Evolutionary conservation across 2,329 filamentous ascomycete species (phyloP).

Genomic region (Fusarium protoensiforme): DNA sequence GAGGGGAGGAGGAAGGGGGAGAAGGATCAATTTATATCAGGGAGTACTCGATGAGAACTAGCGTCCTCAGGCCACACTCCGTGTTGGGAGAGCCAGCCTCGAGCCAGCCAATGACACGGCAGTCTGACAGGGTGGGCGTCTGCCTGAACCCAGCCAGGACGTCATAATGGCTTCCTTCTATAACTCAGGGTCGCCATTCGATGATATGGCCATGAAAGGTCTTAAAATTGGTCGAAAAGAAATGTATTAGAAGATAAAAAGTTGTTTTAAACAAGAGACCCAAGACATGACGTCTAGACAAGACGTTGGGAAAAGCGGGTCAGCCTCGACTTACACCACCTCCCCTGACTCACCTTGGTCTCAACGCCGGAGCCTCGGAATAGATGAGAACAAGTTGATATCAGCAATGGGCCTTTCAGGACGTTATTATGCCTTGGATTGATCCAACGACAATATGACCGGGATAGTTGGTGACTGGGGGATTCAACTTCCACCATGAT

Average conservation of each 20-base stretch:
- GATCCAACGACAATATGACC: background rate
- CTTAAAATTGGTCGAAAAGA: background rate
- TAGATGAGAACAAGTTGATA: background rate
- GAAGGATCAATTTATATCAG: slow-evolving; percentile 22
- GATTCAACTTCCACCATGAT: background rate
- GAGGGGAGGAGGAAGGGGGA: background rate
- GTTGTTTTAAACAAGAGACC: background rate
- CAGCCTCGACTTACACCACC: background rate
- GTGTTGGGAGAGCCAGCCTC: background rate
- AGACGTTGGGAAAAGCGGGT: background rate
- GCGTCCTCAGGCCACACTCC: slow-evolving; percentile 36
- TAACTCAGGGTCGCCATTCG: background rate
- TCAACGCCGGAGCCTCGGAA: background rate
- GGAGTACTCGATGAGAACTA: background rate
- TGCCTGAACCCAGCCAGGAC: background rate
- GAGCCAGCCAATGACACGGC: background rate
- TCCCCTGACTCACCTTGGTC: background rate
- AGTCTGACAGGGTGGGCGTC: background rate
- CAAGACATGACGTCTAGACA: background rate
- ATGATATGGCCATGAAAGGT: background rate
- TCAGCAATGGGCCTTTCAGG: background rate
- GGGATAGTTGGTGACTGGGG: background rate
- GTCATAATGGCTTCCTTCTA: background rate
- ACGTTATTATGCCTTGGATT: background rate
- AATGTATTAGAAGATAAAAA: background rate